These are phyloP conservation scores for Cercospora beticola DNA, from an alignment of 2,329 filamentous ascomycete genomes.

Conservation along the genomic window DNA sequence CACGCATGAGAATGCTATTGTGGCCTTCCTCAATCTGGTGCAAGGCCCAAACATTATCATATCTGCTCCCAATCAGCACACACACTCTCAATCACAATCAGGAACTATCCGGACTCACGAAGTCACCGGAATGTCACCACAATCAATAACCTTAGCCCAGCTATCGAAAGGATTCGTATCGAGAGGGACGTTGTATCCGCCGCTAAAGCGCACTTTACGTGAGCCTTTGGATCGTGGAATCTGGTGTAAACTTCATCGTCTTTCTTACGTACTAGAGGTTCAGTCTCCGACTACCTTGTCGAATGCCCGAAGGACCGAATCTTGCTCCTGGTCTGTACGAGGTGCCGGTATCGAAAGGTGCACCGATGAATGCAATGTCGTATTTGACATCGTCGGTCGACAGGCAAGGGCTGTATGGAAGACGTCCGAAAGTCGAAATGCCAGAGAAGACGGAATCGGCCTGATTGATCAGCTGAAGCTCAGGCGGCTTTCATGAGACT, in stretches of 20 bases:
- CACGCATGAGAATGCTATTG: conserved; percentile 69
- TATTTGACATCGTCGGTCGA: conserved; percentile 68
- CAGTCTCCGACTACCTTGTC: conserved; percentile 76
- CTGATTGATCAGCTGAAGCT: conserved; percentile 44
- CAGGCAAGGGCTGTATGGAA: conserved; percentile 76
- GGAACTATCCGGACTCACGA: conserved; percentile 55
- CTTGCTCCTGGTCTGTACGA: conserved; percentile 82
- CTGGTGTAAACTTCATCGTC: conserved; percentile 29
- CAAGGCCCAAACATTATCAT: conserved; percentile 79
- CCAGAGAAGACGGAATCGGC: conserved; percentile 87
- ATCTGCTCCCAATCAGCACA: conserved; percentile 49
- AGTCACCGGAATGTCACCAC: conserved; percentile 85
- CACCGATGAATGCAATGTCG: conserved; percentile 83
- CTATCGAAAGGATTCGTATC: conserved; percentile 48
- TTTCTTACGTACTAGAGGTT: conserved; percentile 75
- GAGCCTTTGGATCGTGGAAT: conserved; percentile 42
- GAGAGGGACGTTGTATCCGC: conserved; percentile 82
- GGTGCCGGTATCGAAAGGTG: conserved; percentile 65
- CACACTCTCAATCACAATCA: neutral
- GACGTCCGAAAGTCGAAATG: conserved; percentile 79
- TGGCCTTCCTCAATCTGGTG: conserved; percentile 85
- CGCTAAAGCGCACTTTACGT: conserved; percentile 60
- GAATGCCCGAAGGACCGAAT: conserved; percentile 62
- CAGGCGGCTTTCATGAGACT: neutral
- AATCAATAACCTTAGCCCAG: conserved; percentile 67